Evolutionary conservation across 495 filamentous ascomycete genomes (phyloP).

Genomic region (Daldinia bambusicola): DNA sequence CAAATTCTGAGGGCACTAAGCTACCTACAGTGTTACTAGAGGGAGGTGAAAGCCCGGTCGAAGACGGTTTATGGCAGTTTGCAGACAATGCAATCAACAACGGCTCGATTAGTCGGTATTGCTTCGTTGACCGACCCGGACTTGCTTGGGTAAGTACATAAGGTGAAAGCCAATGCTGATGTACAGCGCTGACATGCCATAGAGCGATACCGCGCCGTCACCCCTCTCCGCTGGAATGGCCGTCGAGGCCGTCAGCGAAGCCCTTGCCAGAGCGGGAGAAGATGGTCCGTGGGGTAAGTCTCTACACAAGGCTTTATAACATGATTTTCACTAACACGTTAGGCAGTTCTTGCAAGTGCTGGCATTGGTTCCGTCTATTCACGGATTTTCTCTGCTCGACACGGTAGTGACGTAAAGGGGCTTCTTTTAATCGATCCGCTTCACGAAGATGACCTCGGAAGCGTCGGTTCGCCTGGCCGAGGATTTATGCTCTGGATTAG

Average conservation of each 20-base stretch:
- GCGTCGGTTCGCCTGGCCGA: conserved; percentile 70
- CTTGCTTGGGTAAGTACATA: conserved; percentile 71
- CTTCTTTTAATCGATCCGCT: conserved; percentile 87
- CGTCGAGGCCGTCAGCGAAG: conserved; percentile 84
- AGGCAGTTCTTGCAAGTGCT: conserved; percentile 62
- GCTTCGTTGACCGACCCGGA: conserved; percentile 95
- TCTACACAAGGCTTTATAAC: conserved; percentile 48
- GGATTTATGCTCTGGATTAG: conserved; percentile 88
- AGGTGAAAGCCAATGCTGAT: background rate
- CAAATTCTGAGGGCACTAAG: conserved; percentile 58
- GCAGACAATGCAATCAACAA: conserved; percentile 71
- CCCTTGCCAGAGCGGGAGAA: conserved; percentile 81
- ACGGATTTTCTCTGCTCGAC: conserved; percentile 86
- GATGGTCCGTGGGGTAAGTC: conserved; percentile 76
- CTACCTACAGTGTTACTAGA: conserved; percentile 82
- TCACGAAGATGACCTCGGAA: conserved; percentile 82
- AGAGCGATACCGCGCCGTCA: conserved; percentile 89
- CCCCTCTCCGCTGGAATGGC: conserved; percentile 92
- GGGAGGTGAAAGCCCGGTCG: conserved; percentile 80
- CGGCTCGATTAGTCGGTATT: conserved; percentile 84
- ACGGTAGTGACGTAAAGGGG: conserved; percentile 74
- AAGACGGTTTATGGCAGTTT: conserved; percentile 78
- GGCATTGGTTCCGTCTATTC: conserved; percentile 87
- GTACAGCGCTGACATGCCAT: background rate
- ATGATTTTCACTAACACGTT: conserved; percentile 18